Evolutionary conservation across 768 basidiomycete species (phyloP), one percentile per base, ranked within the genome.

Genomic region (Tylopilus vinaceipallidus): DNA sequence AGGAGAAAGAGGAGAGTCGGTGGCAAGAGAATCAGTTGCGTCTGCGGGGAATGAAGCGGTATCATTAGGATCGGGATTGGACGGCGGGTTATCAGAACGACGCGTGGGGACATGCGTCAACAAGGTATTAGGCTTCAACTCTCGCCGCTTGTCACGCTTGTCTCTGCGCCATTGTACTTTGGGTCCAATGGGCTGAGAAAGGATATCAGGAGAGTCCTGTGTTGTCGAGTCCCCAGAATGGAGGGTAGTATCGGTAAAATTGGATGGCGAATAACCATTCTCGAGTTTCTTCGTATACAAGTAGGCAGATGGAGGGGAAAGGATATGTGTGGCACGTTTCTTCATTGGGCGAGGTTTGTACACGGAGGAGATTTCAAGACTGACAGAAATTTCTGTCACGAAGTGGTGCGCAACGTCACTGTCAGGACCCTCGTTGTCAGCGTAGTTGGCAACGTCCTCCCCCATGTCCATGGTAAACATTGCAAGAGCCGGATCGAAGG

Each of bases 331-430:
- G 8, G 39, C 45, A 16, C 70, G 70, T 23, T 69, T 77, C 74
- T 79, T 82, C 55, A 78, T 68, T 2, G 86, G 85, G 1, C 83
- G 79, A 1, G 87, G 87, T 57, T 89, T 88, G 71, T 80, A 88
- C 10, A 90, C 88, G 3, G 81, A 75, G 3, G 78, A 70, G 41
- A 89, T 87, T 59, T 85, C 84, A 49, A 91, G 76, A 61, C 81
- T 80, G 45, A 83, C 66, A 16, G 73, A 63, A 50, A 76, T 68
- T 4, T 62, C 55, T 20, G 53, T 36, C 14, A 26, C 27, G 20
- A 43, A 22, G 30, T 54, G 47, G 9, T 23, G 14, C 13, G n/a
- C 4, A 10, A n/a, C 23, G 19, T 38, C 37, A 7, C 53, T 49
- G 29, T 57, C 50, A 29, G 30, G 46, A n/a, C 47, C 37, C 30